These are phyloP conservation scores for Aeminium ludgeri DNA, from an alignment of 495 filamentous ascomycete species.

Conservation along the genomic window DNA sequence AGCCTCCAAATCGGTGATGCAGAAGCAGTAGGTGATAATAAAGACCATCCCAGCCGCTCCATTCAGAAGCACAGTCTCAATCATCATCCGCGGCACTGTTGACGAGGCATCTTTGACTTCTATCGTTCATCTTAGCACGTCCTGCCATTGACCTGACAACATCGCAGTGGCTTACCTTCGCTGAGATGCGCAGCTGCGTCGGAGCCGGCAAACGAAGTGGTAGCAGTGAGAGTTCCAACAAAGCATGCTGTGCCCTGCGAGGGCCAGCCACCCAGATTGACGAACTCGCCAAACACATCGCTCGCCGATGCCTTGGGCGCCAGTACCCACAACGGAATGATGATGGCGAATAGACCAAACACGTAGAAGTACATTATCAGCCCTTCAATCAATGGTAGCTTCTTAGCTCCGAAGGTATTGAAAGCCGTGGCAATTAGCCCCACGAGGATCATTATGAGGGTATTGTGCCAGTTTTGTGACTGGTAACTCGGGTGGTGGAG, in stretches of 20 bases:
- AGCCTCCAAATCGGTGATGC: conserved; percentile 2
- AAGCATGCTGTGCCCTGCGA: conserved; percentile 2
- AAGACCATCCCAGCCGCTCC: conserved; percentile 16
- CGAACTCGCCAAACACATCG: conserved; percentile 18
- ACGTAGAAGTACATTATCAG: conserved; percentile 10
- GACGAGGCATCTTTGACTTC: conserved; percentile 17
- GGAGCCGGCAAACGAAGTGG: conserved; percentile 3
- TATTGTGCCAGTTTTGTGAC: conserved; percentile 9
- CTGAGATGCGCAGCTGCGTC: conserved; percentile 5
- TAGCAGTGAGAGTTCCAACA: conserved; percentile 2
- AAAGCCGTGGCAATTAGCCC: conserved; percentile 5
- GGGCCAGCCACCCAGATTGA: conserved; percentile 8
- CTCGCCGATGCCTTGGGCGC: conserved; percentile 17
- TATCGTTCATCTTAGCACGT: conserved; percentile 16
- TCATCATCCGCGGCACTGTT: conserved; percentile 17
- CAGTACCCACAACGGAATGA: conserved; percentile 29
- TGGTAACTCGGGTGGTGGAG: conserved; percentile 11
- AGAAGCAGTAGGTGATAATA: conserved; percentile 16
- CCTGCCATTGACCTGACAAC: neutral
- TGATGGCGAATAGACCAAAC: conserved; percentile 25
- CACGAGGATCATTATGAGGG: conserved; percentile 8
- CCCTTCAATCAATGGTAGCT: conserved; percentile 10
- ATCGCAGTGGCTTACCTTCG: neutral
- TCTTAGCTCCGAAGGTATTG: conserved; percentile 8
- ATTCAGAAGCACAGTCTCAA: conserved; percentile 16